These are phyloP conservation scores for Cutaneotrichosporon sp. DNA, from an alignment of 1,284 basidiomycete species.

Conservation along the genomic window DNA sequence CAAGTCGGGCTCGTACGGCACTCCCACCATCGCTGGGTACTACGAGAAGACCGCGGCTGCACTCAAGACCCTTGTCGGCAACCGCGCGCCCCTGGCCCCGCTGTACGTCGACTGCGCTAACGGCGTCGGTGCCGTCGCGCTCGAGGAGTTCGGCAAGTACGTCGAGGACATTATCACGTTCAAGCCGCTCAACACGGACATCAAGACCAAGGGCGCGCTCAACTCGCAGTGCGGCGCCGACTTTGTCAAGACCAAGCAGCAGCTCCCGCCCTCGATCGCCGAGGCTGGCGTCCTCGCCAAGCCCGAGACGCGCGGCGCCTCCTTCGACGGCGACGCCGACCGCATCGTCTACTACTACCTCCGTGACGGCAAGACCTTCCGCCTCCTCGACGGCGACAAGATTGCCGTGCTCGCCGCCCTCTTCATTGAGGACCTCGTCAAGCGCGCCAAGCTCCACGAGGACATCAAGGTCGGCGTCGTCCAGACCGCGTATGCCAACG, in stretches of 20 bases:
- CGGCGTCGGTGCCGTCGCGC: constrained; percentile 83
- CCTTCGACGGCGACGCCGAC: constrained; percentile 97
- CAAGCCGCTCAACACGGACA: constrained; percentile 66
- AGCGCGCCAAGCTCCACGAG: constrained; percentile 67
- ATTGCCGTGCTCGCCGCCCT: constrained; percentile 92
- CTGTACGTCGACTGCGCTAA: constrained; percentile 95
- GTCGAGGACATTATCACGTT: constrained; percentile 44
- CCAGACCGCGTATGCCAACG: constrained; percentile 99
- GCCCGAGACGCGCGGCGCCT: constrained; percentile 79
- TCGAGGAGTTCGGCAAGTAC: constrained; percentile 61
- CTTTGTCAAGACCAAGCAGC: constrained; percentile 93
- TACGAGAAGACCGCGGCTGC: constrained; percentile 80
- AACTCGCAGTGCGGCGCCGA: constrained; percentile 93
- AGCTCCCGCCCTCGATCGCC: constrained; percentile 62
- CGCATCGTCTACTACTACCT: constrained; percentile 91
- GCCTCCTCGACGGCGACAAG: constrained; percentile 97
- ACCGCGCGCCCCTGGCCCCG: constrained; percentile 54
- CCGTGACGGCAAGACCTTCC: constrained; percentile 68
- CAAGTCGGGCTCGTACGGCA: constrained; percentile 69
- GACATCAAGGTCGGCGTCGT: constrained; percentile 86
- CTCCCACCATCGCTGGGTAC: constrained; percentile 83
- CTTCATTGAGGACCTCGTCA: constrained; percentile 89
- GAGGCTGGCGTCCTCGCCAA: constrained; percentile 59
- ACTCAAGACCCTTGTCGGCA: constrained; percentile 81
- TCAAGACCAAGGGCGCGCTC: constrained; percentile 68